Evolutionary conservation across 1,284 basidiomycete genomes (phyloP).

Genomic region (Cutaneotrichosporon cavernicola): DNA sequence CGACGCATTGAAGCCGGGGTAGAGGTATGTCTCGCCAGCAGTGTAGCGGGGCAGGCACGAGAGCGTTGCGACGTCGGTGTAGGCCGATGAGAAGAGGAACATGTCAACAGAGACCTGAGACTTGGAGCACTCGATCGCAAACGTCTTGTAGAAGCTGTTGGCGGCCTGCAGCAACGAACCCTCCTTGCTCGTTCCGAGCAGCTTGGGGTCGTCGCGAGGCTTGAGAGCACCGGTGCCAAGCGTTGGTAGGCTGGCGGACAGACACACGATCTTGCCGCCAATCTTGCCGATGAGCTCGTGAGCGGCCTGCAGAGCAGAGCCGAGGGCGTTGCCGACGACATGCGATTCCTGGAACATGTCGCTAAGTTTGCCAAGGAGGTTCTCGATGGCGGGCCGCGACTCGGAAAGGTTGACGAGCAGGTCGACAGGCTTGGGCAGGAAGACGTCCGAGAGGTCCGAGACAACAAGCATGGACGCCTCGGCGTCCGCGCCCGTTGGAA

Average conservation of each 20-base stretch:
- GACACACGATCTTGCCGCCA: slow-evolving; percentile 92
- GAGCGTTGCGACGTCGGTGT: slow-evolving; percentile 88
- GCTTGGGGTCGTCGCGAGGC: slow-evolving; percentile 93
- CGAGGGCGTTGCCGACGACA: slow-evolving; percentile 87
- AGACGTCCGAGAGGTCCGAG: slow-evolving; percentile 94
- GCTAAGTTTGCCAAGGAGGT: slow-evolving; percentile 74
- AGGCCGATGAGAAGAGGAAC: slow-evolving; percentile 92
- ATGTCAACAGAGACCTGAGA: slow-evolving; percentile 98
- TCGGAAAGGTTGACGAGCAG: slow-evolving; percentile 91
- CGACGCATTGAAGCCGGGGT: slow-evolving; percentile 94
- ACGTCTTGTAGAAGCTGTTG: slow-evolving; percentile 96
- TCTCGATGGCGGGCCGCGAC: slow-evolving; percentile 75
- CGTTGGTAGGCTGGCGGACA: slow-evolving; percentile 83
- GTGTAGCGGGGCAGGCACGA: slow-evolving; percentile 91
- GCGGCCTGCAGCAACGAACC: slow-evolving; percentile 82
- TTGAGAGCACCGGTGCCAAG: slow-evolving; percentile 89
- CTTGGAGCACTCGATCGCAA: slow-evolving; percentile 97
- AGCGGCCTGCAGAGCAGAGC: slow-evolving; percentile 93
- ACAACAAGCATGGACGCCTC: slow-evolving; percentile 96
- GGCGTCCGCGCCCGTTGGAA: slow-evolving; percentile 67
- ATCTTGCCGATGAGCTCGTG: slow-evolving; percentile 92
- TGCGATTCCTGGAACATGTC: slow-evolving; percentile 97
- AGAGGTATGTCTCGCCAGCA: slow-evolving; percentile 96
- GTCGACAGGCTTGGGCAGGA: slow-evolving; percentile 94
- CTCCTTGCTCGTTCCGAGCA: slow-evolving; percentile 93